These are phyloP conservation scores for Daldinia decipiens DNA, from an alignment of 495 filamentous ascomycete species.

Conservation along the genomic window DNA sequence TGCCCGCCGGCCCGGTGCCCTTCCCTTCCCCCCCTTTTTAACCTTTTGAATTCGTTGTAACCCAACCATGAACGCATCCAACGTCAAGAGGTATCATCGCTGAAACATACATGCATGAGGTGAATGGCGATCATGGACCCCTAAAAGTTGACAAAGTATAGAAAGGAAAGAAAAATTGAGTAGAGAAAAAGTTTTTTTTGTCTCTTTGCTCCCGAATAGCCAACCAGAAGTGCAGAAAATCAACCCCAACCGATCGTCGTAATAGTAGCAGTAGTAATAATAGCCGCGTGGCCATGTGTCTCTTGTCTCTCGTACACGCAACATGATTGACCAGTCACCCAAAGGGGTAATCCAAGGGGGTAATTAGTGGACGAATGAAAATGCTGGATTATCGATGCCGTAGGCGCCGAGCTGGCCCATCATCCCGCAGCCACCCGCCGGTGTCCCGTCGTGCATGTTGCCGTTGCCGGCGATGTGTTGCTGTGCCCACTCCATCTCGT, in stretches of 20 bases:
- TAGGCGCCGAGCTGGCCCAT: slow-evolving; percentile 42
- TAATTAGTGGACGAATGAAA: slow-evolving; percentile 42
- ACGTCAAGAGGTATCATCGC: slow-evolving; percentile 45
- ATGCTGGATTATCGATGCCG: slow-evolving; percentile 41
- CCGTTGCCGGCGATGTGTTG: slow-evolving; percentile 40
- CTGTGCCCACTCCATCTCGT: slow-evolving; percentile 51
- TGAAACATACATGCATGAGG: slow-evolving; percentile 38
- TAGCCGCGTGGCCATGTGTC: slow-evolving; percentile 37
- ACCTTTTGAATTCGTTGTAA: slow-evolving; percentile 31
- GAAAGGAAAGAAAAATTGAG: neutral
- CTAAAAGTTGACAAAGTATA: slow-evolving; percentile 21
- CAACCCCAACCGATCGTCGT: slow-evolving; percentile 28
- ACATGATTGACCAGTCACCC: slow-evolving; percentile 10
- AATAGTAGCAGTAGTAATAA: slow-evolving; percentile 23
- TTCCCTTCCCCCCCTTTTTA: slow-evolving; percentile 28
- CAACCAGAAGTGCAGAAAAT: slow-evolving; percentile 14
- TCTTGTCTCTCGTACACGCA: slow-evolving; percentile 29
- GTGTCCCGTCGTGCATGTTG: slow-evolving; percentile 29
- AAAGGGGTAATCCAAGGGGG: slow-evolving; percentile 17
- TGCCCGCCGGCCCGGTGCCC: slow-evolving; percentile 38
- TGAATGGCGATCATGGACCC: slow-evolving; percentile 43
- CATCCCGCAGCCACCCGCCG: slow-evolving; percentile 25
- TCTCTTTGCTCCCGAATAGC: slow-evolving; percentile 11
- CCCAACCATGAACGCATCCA: slow-evolving; percentile 38
- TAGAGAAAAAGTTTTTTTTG: slow-evolving; percentile 16